Percentiles rank a stretch among this genome's conserved stretches.
Evolutionary conservation across 768 basidiomycete species (phyloP).

Genomic region (Harrya chromipes): DNA sequence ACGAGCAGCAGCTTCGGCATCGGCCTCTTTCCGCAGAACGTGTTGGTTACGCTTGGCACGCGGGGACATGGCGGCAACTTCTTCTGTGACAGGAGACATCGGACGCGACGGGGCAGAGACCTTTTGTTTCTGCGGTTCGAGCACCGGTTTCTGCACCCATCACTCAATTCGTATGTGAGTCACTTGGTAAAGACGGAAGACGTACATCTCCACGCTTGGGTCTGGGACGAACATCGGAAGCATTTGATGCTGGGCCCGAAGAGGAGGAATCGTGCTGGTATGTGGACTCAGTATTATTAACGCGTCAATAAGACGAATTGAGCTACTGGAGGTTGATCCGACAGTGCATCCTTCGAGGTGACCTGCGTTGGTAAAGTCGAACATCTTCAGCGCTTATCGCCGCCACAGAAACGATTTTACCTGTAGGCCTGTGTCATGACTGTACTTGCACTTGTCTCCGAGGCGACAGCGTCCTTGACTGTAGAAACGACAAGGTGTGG

Average conservation of each 20-base stretch:
- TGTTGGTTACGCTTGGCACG: slow-evolving; percentile 1
- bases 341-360: too few species aligned
- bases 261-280: background rate
- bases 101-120: background rate
- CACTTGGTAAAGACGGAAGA: background rate
- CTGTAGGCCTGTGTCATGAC: slow-evolving; percentile 15
- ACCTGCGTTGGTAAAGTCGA: background rate
- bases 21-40: slow-evolving; percentile 9
- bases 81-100: background rate
- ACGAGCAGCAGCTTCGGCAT: slow-evolving; percentile 11
- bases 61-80: background rate
- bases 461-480: slow-evolving; percentile 26
- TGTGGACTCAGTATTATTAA: too few species aligned
- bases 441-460: slow-evolving; percentile 25
- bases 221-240: slow-evolving; percentile 17
- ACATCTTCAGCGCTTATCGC: background rate
- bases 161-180: background rate
- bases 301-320: too few species aligned
- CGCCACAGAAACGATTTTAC: background rate
- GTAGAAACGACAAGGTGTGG: slow-evolving; percentile 19
- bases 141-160: slow-evolving; percentile 7
- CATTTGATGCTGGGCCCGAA: background rate
- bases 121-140: slow-evolving; percentile 3
- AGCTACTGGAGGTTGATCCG: too few species aligned
- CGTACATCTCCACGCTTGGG: slow-evolving; percentile 28